These are phyloP conservation scores for Malus sieversii DNA, from an alignment of 306 rosid species.

Conservation along the genomic window DNA sequence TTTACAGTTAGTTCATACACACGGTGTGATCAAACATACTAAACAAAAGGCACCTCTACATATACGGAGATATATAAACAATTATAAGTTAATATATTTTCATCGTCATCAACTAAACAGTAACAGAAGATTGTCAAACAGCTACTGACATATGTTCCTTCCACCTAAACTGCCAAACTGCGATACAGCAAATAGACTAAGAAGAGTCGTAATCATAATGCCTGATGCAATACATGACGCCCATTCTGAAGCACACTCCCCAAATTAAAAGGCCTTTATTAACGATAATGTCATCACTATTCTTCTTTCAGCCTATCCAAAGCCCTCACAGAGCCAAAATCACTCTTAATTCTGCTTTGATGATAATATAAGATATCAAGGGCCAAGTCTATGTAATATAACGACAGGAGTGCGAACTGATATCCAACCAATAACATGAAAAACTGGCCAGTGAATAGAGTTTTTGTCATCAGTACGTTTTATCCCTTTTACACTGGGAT, in stretches of 20 bases:
- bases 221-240: conserved; percentile 7
- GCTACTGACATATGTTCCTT: neutral
- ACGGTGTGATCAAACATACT: neutral
- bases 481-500: conserved; percentile 5
- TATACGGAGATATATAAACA: neutral
- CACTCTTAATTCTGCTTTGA: conserved; percentile 7
- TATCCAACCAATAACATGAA: conserved; percentile 17
- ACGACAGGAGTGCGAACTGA: conserved; percentile 1
- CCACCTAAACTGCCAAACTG: neutral
- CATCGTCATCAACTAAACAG: conserved; percentile 1
- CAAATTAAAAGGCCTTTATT: conserved; percentile 9
- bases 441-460: conserved; percentile 7
- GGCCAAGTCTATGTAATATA: conserved; percentile 10
- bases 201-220: neutral
- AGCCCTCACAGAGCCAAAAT: neutral
- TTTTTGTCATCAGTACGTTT: conserved; percentile 3
- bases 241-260: conserved; percentile 1
- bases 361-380: neutral
- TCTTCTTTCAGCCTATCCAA: conserved; percentile 10
- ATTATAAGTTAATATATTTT: neutral
- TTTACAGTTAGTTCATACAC: neutral
- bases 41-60: neutral
- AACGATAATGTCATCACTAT: conserved; percentile 3
- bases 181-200: neutral
- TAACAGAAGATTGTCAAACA: neutral